Evolutionary conservation across 1,284 basidiomycete genomes (phyloP).

Genomic region (Fomitopsis betulina): DNA sequence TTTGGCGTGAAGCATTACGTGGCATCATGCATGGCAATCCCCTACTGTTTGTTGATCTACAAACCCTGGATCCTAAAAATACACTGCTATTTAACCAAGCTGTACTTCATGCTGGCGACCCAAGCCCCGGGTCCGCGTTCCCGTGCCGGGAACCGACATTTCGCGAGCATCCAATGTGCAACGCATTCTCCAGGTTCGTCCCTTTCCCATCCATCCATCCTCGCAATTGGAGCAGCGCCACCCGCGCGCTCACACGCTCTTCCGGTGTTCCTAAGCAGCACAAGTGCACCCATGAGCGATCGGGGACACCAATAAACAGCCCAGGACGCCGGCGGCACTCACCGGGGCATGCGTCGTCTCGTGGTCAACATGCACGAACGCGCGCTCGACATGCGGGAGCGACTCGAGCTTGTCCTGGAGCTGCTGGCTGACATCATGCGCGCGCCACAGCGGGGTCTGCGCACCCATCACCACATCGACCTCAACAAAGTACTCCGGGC

Average conservation of each 20-base stretch:
- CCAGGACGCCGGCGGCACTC: slow-evolving; percentile 20
- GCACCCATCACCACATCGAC: slow-evolving; percentile 93
- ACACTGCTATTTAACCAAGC: too few relatives aligned
- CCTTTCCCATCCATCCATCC: too few relatives aligned
- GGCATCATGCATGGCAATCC: too few relatives aligned
- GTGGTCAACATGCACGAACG: slow-evolving; percentile 93
- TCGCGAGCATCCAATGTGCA: too few relatives aligned
- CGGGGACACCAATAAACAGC: not conserved
- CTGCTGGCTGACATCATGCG: slow-evolving; percentile 89
- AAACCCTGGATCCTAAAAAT: too few relatives aligned
- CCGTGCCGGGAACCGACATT: too few relatives aligned
- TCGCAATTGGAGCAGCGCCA: too few relatives aligned
- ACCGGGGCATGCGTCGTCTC: slow-evolving; percentile 85
- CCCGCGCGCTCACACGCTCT: slow-evolving; percentile 18
- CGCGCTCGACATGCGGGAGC: slow-evolving; percentile 86
- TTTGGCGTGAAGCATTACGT: too few relatives aligned
- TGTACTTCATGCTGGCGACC: too few relatives aligned
- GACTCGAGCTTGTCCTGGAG: slow-evolving; percentile 94
- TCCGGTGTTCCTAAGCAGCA: slow-evolving; percentile 29
- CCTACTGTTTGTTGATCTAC: too few relatives aligned
- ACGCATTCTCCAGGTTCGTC: too few relatives aligned
- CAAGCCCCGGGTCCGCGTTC: too few relatives aligned
- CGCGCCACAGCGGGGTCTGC: slow-evolving; percentile 85
- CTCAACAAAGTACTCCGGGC: slow-evolving; percentile 75
- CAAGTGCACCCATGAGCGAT: not conserved